phyloP scores from a whole-genome alignment of 257 asterid species.

The Hygrophila difformis region DNA sequence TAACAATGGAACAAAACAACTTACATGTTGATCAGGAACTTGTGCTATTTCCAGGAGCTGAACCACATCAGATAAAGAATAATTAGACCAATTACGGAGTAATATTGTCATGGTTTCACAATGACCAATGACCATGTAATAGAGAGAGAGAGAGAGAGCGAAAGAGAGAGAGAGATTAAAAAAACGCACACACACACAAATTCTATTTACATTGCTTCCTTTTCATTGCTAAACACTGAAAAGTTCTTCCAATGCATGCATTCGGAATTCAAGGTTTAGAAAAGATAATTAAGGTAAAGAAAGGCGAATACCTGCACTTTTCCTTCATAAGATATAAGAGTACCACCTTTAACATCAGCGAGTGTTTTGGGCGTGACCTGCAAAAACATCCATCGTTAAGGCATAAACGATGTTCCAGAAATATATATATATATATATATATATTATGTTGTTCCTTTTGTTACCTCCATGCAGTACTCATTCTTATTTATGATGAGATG shows the following conservation, averaged over 20 bases:
- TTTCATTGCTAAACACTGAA: conserved; percentile 5
- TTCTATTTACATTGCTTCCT: too few relatives aligned
- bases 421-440: too few relatives aligned
- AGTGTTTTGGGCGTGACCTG: conserved; percentile 99
- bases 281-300: background rate
- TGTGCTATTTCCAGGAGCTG: conserved; percentile 99
- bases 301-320: conserved; percentile 75
- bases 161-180: too few relatives aligned
- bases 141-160: too few relatives aligned
- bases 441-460: too few relatives aligned
- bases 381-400: conserved; percentile 5
- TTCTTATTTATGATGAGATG: conserved; percentile 79
- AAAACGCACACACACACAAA: too few relatives aligned
- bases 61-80: conserved; percentile 17
- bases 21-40: conserved; percentile 91
- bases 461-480: conserved; percentile 99
- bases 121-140: too few relatives aligned
- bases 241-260: background rate
- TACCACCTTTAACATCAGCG: conserved; percentile 99
- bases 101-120: too few relatives aligned
- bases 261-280: background rate
- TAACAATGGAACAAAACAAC: conserved; percentile 18
- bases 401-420: too few relatives aligned
- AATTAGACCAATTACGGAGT: background rate
- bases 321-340: conserved; percentile 86